A percentile compares a stretch with the other conserved stretches of the same genome.
These are phyloP conservation scores for Coemansia sp. DNA, from an alignment of 192 early-diverging fungal species.

Conservation along the genomic window DNA sequence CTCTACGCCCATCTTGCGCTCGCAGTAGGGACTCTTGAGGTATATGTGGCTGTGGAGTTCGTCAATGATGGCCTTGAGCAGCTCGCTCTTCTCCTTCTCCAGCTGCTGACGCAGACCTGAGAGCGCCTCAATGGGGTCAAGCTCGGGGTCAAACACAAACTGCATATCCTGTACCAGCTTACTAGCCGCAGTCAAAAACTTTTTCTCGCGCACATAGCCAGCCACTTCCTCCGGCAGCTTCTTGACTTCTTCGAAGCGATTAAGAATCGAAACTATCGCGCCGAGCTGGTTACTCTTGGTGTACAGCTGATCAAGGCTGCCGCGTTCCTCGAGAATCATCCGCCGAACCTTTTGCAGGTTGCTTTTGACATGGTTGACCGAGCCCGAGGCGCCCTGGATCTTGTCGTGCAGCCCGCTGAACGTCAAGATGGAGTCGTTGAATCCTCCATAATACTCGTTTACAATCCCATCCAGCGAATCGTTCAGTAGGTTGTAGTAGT, in stretches of 20 bases:
- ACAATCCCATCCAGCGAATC: slow-evolving; percentile 67
- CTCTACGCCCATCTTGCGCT: slow-evolving; percentile 49
- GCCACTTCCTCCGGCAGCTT: slow-evolving; percentile 63
- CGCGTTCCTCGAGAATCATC: slow-evolving; percentile 58
- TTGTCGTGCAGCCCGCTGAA: slow-evolving; percentile 73
- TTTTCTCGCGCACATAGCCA: slow-evolving; percentile 57
- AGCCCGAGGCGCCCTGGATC: slow-evolving; percentile 62
- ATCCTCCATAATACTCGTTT: slow-evolving; percentile 76
- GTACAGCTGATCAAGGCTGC: slow-evolving; percentile 66
- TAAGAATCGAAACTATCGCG: slow-evolving; percentile 72
- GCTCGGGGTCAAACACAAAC: slow-evolving; percentile 59
- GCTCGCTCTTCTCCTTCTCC: slow-evolving; percentile 46
- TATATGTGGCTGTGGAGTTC: slow-evolving; percentile 78
- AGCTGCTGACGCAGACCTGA: slow-evolving; percentile 63
- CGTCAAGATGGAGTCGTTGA: slow-evolving; percentile 77
- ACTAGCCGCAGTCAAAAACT: slow-evolving; percentile 64
- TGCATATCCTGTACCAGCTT: slow-evolving; percentile 62
- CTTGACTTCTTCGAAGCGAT: slow-evolving; percentile 68
- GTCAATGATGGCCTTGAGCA: slow-evolving; percentile 63
- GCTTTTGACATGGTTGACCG: slow-evolving; percentile 60
- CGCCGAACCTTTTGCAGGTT: slow-evolving; percentile 63
- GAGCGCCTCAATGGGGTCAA: slow-evolving; percentile 67
- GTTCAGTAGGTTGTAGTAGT: slow-evolving; percentile 58
- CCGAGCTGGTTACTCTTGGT: slow-evolving; percentile 71
- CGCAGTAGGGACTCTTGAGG: slow-evolving; percentile 73